Evolutionary conservation across 331 rosid species (phyloP), one percentile per base, ranked within the genome.

Genomic region (Stylosanthes scabra): DNA sequence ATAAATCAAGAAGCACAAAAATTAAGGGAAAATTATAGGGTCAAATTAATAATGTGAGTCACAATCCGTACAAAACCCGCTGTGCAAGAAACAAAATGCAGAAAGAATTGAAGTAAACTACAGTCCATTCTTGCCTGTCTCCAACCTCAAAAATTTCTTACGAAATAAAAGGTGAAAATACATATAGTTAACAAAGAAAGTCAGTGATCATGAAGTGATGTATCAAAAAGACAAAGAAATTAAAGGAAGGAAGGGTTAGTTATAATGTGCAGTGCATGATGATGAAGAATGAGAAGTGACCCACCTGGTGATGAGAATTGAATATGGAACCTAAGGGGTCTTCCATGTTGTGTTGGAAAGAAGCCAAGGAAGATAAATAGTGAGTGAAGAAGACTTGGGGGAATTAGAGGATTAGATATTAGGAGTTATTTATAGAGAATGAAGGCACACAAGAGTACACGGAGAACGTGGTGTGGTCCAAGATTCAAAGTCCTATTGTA

Each of bases 281-380:
- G 10, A 56, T 51, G 67, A 70, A 31, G 15, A 7, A 16, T 70
- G 64, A 75, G 70, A n/a, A n/a, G n/a, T n/a, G n/a, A 83, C 89
- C 45, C 70, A 93, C 98, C 79, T 89, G 88, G 2, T 64, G 86
- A 66, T 68, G 55, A 2, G 25, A 75, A 68, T 45, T 71, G 88
- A 90, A 86, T 1, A 75, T 44, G n/a, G 84, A 85, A 68, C 71
- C 75, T 37, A 86, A 58, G 20, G 83, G 68, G 11, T 82, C 80
- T 51, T 91, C 94, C 96, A 89, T 89, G 39, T 27, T 62, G 3
- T 63, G 28, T 8, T 76, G 60, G 25, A 76, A 59, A 45, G 25
- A 44, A 46, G 60, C 60, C 31, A 2, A 1, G 28, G 14, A 51
- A 61, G 52, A 59, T 15, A 58, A 42, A 42, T 25, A 15, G 8